These are phyloP conservation scores for Francoa sonchifolia DNA, from an alignment of 441 rosid species.

Conservation along the genomic window DNA sequence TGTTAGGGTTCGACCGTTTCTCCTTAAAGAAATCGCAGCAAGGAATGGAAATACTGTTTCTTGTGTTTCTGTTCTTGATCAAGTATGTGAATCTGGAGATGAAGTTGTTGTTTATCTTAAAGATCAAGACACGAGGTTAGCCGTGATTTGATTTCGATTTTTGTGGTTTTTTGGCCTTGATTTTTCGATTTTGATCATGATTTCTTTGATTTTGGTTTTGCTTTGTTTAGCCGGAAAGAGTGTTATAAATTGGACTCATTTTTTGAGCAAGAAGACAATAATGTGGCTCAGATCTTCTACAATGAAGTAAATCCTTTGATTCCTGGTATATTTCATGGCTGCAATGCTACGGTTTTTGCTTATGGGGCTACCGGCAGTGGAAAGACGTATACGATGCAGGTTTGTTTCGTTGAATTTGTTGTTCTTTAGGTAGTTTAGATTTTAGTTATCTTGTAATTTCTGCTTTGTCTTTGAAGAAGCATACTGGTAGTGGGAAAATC, in stretches of 20 bases:
- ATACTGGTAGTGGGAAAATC: too few species aligned
- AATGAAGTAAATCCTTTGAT: conserved; percentile 61
- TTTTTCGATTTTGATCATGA: conserved; percentile 2
- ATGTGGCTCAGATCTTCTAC: conserved; percentile 49
- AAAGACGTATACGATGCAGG: conserved; percentile 97
- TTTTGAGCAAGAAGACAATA: conserved; percentile 52
- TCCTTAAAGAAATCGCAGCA: conserved; percentile 34
- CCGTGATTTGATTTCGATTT: background rate
- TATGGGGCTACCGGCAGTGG: conserved; percentile 96
- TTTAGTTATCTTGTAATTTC: background rate
- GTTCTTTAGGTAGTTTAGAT: background rate
- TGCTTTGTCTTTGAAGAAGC: background rate
- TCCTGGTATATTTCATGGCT: conserved; percentile 47
- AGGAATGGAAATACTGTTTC: conserved; percentile 17
- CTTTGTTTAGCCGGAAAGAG: conserved; percentile 61
- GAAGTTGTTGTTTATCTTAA: conserved; percentile 58
- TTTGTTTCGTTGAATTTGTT: conserved; percentile 8
- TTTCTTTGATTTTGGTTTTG: background rate
- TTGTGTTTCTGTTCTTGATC: conserved; percentile 38
- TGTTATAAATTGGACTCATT: conserved; percentile 67
- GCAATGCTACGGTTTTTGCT: conserved; percentile 73
- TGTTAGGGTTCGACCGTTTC: conserved; percentile 63
- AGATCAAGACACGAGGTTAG: conserved; percentile 63
- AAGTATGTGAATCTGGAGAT: conserved; percentile 14
- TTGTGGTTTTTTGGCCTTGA: background rate